A percentile compares a stretch with the other conserved stretches of the same genome.
These are phyloP conservation scores for Saraca asoca DNA, from an alignment of 331 rosid genomes.

Conservation along the genomic window DNA sequence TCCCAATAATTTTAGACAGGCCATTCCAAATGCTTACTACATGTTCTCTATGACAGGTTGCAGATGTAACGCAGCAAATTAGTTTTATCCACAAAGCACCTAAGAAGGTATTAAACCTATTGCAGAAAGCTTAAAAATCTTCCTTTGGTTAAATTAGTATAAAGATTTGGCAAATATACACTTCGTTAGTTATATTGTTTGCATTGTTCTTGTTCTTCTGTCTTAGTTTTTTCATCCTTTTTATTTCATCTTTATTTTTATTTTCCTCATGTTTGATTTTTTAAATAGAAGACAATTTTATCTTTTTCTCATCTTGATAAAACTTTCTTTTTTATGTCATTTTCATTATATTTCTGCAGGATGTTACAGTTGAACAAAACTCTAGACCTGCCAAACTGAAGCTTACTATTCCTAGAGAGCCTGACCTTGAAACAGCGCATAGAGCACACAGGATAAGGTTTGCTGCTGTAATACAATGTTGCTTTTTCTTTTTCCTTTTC, in stretches of 20 bases:
- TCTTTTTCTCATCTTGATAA: constrained; percentile 11
- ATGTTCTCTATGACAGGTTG: constrained; percentile 56
- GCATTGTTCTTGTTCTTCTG: constrained; percentile 19
- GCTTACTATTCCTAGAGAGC: constrained; percentile 88
- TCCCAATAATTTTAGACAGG: constrained; percentile 22
- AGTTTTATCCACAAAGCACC: constrained; percentile 76
- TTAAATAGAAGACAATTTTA: constrained; percentile 18
- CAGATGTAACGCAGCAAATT: constrained; percentile 58
- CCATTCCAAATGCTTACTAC: constrained; percentile 25
- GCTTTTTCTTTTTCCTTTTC: constrained; percentile 15
- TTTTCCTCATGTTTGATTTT: constrained; percentile 4
- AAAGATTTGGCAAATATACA: constrained; percentile 14
- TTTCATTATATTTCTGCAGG: constrained; percentile 52
- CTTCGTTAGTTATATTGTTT: neutral
- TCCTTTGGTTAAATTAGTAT: constrained; percentile 18
- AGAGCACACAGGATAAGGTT: constrained; percentile 87
- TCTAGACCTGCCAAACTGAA: constrained; percentile 54
- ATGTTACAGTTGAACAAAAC: constrained; percentile 53
- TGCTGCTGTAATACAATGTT: constrained; percentile 29
- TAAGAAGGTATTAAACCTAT: constrained; percentile 54
- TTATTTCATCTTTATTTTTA: constrained; percentile 16
- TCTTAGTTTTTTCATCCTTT: constrained; percentile 1
- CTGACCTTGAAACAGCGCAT: constrained; percentile 78
- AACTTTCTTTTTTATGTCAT: neutral
- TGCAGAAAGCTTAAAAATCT: constrained; percentile 26